Percentiles rank a stretch among this genome's conserved stretches.
phyloP scores from a whole-genome alignment of 2,329 filamentous ascomycete species.

The Fusarium luffae region DNA sequence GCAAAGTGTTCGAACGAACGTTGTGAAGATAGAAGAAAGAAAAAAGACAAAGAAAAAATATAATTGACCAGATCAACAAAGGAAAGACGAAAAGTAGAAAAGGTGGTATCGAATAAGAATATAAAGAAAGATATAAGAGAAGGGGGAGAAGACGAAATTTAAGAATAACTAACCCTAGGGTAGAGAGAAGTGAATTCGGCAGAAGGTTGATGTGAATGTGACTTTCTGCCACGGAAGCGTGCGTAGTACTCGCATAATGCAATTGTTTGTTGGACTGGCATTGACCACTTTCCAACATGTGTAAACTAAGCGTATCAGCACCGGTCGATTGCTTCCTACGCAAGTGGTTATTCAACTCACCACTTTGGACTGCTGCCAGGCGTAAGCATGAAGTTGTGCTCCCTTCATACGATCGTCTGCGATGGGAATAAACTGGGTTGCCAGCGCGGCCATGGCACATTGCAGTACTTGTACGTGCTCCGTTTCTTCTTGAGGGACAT shows the following conservation, averaged over 20 bases:
- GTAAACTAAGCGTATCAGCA: conserved; percentile 53
- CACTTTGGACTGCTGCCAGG: conserved; percentile 60
- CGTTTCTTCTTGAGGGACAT: conserved; percentile 43
- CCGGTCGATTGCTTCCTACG: conserved; percentile 1
- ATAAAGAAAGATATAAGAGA: conserved; percentile 10
- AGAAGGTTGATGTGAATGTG: conserved; percentile 60
- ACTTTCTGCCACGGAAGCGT: conserved; percentile 63
- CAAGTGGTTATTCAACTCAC: conserved; percentile 54
- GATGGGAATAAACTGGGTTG: conserved; percentile 61
- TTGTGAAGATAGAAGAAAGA: conserved; percentile 7
- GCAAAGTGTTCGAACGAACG: conserved; percentile 27
- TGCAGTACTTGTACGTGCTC: conserved; percentile 58
- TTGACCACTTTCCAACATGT: conserved; percentile 55
- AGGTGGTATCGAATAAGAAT: conserved; percentile 9
- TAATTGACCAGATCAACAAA: conserved; percentile 46
- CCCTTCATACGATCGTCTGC: conserved; percentile 63
- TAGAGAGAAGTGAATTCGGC: conserved; percentile 62
- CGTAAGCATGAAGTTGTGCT: conserved; percentile 62
- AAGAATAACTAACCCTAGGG: conserved; percentile 62
- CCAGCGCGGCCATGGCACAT: conserved; percentile 68
- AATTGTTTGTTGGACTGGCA: conserved; percentile 64
- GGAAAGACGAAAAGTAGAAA: conserved; percentile 31
- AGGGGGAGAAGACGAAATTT: conserved; percentile 22
- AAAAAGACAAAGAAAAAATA: conserved; percentile 48
- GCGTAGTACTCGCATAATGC: conserved; percentile 66